Conservation (phyloP, 805 yeast species). For the Komagataella ulmi region DNA sequence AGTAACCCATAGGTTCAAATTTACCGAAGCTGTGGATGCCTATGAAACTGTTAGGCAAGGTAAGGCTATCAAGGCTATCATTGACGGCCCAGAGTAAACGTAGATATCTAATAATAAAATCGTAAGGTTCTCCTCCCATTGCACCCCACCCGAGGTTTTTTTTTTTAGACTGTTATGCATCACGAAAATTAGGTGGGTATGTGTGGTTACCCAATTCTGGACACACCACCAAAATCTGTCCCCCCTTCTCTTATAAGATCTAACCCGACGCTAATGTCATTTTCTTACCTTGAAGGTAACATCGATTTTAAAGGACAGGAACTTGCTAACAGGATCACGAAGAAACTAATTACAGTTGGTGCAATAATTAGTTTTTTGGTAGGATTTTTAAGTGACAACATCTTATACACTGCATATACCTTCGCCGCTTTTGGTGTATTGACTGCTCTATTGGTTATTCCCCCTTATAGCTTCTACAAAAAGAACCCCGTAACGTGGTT, state of each 20-base stretch:
- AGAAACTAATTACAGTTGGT: conserved; percentile 14
- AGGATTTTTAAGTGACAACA: conserved; percentile 35
- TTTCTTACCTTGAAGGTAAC: conserved; percentile 11
- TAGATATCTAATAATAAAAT: neutral
- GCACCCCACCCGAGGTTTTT: too few relatives aligned
- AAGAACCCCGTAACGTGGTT: conserved; percentile 37
- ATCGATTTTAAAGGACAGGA: conserved; percentile 45
- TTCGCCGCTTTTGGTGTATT: conserved; percentile 23
- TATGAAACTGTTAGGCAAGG: conserved; percentile 60
- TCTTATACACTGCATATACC: conserved; percentile 22
- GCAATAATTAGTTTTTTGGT: conserved; percentile 26
- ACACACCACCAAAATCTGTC: neutral
- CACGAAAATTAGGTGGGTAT: neutral
- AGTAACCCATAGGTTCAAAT: conserved; percentile 62
- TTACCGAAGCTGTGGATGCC: conserved; percentile 64
- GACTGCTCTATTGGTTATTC: conserved; percentile 28
- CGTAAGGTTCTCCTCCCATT: neutral
- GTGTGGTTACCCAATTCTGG: neutral
- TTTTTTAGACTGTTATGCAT: neutral
- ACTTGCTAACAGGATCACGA: conserved; percentile 20
- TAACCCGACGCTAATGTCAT: neutral
- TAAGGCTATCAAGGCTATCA: conserved; percentile 64
- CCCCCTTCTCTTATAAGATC: neutral
- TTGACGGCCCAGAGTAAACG: conserved; percentile 54
- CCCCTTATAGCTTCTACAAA: conserved; percentile 47